Evolutionary conservation across 495 filamentous ascomycete genomes (phyloP).

Genomic region (Lasiosphaeria ovina): DNA sequence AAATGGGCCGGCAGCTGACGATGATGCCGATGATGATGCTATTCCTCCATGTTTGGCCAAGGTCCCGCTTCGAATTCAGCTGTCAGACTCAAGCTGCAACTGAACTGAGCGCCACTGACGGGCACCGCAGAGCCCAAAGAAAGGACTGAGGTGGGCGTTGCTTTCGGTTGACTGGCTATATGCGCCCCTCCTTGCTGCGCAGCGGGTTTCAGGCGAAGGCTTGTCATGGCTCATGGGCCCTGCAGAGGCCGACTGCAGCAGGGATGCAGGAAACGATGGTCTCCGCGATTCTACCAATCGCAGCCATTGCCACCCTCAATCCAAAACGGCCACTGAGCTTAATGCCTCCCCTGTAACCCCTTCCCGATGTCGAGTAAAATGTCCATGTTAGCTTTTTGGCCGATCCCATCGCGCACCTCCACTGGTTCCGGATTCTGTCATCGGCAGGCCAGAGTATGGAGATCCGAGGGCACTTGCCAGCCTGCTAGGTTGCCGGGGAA

Average conservation of each 20-base stretch:
- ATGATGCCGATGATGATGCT: slow-evolving; percentile 11
- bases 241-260: slow-evolving; percentile 20
- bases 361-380: slow-evolving; percentile 20
- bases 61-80: neutral
- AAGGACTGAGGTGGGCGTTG: neutral
- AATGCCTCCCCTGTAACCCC: slow-evolving; percentile 17
- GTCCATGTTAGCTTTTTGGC: slow-evolving; percentile 7
- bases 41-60: slow-evolving; percentile 19
- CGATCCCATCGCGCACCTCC: slow-evolving; percentile 11
- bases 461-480: too few relatives aligned
- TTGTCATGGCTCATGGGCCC: slow-evolving; percentile 22
- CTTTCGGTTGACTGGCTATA: slow-evolving; percentile 4
- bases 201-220: slow-evolving; percentile 7
- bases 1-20: neutral
- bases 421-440: neutral
- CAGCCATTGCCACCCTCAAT: slow-evolving; percentile 17
- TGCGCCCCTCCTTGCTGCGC: slow-evolving; percentile 1
- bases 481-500: too few relatives aligned
- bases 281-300: slow-evolving; percentile 25
- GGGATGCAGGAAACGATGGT: slow-evolving; percentile 28
- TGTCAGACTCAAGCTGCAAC: neutral
- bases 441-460: too few relatives aligned
- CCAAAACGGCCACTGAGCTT: slow-evolving; percentile 33
- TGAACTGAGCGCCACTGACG: neutral
- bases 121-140: neutral